These are phyloP conservation scores for Termitomyces eurrhizus DNA, from an alignment of 768 basidiomycete species.

Conservation along the genomic window DNA sequence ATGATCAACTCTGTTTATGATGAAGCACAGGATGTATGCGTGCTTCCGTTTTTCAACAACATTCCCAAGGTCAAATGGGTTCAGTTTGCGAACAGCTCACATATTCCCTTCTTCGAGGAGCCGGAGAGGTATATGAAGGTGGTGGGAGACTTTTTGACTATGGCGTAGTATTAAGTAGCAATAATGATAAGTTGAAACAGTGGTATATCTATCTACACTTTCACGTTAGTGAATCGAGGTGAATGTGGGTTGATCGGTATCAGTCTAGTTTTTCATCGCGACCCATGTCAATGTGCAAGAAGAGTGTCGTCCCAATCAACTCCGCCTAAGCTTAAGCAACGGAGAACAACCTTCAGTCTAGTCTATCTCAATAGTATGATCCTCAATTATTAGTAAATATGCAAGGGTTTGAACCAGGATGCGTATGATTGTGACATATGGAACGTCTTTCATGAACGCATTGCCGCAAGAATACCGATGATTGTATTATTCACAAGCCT, in stretches of 20 bases:
- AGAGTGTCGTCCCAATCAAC: no score
- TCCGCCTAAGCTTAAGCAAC: no score
- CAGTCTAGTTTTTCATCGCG: neutral
- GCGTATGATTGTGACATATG: no score
- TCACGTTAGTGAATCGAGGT: neutral
- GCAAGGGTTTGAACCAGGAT: no score
- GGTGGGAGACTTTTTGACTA: conserved; percentile 29
- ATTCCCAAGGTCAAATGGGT: conserved; percentile 42
- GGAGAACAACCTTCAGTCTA: no score
- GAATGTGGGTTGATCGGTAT: neutral
- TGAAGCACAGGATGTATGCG: conserved; percentile 34
- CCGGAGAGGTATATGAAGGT: conserved; percentile 35
- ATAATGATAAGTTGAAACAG: neutral
- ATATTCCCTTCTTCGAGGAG: conserved; percentile 43
- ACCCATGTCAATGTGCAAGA: no score
- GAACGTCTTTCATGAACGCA: no score
- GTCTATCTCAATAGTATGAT: no score
- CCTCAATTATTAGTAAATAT: no score
- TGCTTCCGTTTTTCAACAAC: conserved; percentile 33
- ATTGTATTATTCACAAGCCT: no score
- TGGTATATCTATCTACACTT: neutral
- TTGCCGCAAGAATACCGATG: no score
- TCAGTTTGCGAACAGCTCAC: conserved; percentile 40
- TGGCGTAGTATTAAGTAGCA: neutral
- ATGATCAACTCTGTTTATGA: conserved; percentile 41